Evolutionary conservation across 225 moss, liverwort and hornwort genomes (phyloP), one percentile per base, ranked within the genome.

Genomic region (Polytrichum formosum): DNA sequence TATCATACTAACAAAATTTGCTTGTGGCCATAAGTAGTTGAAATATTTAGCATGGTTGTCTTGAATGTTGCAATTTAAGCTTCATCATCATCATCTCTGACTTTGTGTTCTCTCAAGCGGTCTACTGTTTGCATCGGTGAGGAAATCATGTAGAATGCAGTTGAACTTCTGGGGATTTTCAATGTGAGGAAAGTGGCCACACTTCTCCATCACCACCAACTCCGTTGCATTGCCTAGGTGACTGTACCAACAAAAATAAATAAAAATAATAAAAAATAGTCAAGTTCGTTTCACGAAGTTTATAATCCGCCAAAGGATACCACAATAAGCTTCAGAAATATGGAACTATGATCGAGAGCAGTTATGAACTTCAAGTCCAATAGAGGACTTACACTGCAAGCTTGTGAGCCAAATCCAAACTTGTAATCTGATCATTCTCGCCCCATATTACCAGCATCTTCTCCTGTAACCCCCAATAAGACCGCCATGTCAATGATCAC

Each of bases 131-230:
- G 61, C 64, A 56, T 70, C 65, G 28, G 66, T 72, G 63, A 82
- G 55, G 66, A 79, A 82, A 30, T 77, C 79, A 53, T n/a, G 2
- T 1, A 81, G 69, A 25, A 77, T 74, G 18, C 64, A 72, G 58
- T 79, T 85, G 76, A 82, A 85, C 65, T 61, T 9, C 6, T 69
- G 26, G 56, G 85, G 77, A 28, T 76, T 72, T 74, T 85, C 85
- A 21, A 79, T 7, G 10, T 85, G 74, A 2, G 82, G 85, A 18
- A 82, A 82, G 76, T 82, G 85, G 0, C 79, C 81, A 72, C 85
- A 85, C 74, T 79, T 79, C 58, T 79, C 54, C n/a, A 85, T 23
- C 35, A 82, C 46, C 74, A 76, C 74, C 63, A 76, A 46, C 35
- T 85, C 74, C 30, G 77, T 55, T 22, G 60, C 28, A 5, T 77